Evolutionary conservation across 1,284 basidiomycete species (phyloP), one percentile per base, ranked within the genome.

Genomic region (Cutaneotrichosporon dermatis): DNA sequence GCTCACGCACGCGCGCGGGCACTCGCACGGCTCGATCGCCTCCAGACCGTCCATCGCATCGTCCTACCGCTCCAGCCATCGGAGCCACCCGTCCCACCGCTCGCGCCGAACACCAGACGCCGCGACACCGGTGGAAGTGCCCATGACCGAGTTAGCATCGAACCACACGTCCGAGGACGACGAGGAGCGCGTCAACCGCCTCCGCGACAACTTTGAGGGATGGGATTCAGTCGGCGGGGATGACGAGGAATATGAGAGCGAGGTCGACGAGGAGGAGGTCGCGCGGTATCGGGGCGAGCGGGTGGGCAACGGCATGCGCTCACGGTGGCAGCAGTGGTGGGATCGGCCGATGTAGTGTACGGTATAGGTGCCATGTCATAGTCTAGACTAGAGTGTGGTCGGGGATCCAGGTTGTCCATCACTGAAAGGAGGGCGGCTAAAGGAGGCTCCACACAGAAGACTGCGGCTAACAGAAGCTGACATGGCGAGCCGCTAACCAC

Each of bases 201-300:
- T 66, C 25, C 59, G 69, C 39, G 72, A 75, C 59, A 71, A 74
- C 45, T 75, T 75, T 61, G 75, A 76, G 58, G 75, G 73, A 2
- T 76, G 71, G 71, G 68, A 72, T 25, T 25, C 25, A 25, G 25
- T 25, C 60, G 5, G 6, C 3, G 57, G 50, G 13, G 55, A 57
- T 12, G 40, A 37, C 33, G 54, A 59, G 35, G 50, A 51, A 16
- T 39, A 39, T 8, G 65, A 65, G 42, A 40, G 42, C 15, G 65
- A 66, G 37, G 52, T 37, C 1, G 59, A 59, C 46, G 58, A 59
- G 50, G 50, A 61, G 13, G 60, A 62, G 15, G 56, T 63, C 4
- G 58, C 41, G 50, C 58, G 46, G 11, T 45, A 40, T n/a, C 57
- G 62, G 11, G 44, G 12, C 12, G 39, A 52, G 49, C 39, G 57